Evolutionary conservation across 805 yeast genomes (phyloP).

Genomic region (Komagataella pseudopastoris): DNA sequence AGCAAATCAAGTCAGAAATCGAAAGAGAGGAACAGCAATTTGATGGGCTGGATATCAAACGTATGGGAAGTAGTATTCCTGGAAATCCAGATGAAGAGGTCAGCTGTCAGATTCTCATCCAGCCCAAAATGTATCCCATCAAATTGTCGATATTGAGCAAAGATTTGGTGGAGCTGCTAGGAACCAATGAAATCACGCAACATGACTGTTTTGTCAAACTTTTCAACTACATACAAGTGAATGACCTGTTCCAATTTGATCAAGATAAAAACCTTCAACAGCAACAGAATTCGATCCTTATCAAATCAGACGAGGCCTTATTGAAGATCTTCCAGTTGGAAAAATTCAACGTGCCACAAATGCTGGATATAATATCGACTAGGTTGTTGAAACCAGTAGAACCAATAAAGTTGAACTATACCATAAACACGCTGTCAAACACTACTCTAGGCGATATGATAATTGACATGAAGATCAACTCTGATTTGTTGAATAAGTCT

Average conservation of each 20-base stretch:
- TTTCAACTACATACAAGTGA: conserved; percentile 21
- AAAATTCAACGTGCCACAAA: conserved; percentile 53
- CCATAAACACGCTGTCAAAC: conserved; percentile 62
- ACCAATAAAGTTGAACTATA: conserved; percentile 69
- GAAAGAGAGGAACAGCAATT: conserved; percentile 32
- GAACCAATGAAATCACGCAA: conserved; percentile 67
- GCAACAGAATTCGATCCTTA: conserved; percentile 11
- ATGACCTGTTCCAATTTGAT: conserved; percentile 19
- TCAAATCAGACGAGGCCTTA: conserved; percentile 30
- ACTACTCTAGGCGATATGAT: conserved; percentile 71
- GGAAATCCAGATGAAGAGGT: conserved; percentile 29
- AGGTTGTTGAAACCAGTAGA: conserved; percentile 64
- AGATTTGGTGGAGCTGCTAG: conserved; percentile 53
- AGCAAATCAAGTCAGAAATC: conserved; percentile 12
- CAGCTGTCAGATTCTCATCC: conserved; percentile 60
- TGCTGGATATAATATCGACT: conserved; percentile 53
- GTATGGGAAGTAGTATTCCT: conserved; percentile 43
- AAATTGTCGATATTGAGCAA: conserved; percentile 50
- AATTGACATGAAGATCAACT: conserved; percentile 54
- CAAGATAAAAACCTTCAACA: conserved; percentile 9
- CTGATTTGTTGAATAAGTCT: conserved; percentile 22
- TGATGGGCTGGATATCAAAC: conserved; percentile 81
- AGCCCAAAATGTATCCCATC: conserved; percentile 66
- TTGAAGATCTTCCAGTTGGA: conserved; percentile 31
- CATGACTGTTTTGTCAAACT: conserved; percentile 52